A percentile compares a stretch with the other conserved stretches of the same genome.
Conservation (phyloP, 139 green algal genomes). For the Marvania coccoides region DNA sequence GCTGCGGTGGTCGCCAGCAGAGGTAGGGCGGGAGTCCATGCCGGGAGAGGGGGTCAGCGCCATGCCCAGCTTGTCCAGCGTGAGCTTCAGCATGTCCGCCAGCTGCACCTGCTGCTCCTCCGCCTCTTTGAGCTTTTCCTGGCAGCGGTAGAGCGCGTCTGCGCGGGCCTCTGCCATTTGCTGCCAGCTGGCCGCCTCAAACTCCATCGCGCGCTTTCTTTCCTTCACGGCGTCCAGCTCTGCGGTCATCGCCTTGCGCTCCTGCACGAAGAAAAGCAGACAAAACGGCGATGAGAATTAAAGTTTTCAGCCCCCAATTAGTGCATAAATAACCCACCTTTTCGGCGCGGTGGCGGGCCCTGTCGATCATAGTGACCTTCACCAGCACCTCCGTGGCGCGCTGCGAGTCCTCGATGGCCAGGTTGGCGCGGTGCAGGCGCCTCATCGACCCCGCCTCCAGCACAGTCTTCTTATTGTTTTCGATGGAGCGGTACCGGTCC, state of each 20-base stretch:
- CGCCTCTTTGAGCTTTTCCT: slow-evolving; percentile 12
- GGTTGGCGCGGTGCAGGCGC: slow-evolving; percentile 13
- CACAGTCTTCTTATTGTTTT: background rate
- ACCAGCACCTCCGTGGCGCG: slow-evolving; percentile 14
- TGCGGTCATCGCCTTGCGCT: slow-evolving; percentile 1
- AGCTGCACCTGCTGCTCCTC: slow-evolving; percentile 18
- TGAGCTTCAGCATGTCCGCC: slow-evolving; percentile 8
- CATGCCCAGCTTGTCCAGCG: slow-evolving; percentile 23
- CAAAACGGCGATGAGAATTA: background rate
- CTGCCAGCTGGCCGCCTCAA: slow-evolving; percentile 15
- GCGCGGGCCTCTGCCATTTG: slow-evolving; percentile 21
- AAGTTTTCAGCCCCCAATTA: background rate
- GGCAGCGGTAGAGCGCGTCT: slow-evolving; percentile 17
- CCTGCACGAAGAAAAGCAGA: slow-evolving; percentile 6
- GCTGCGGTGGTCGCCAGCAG: background rate
- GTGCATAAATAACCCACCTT: background rate
- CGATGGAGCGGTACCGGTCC: slow-evolving; percentile 1
- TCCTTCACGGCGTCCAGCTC: slow-evolving; percentile 12
- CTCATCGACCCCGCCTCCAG: slow-evolving; percentile 4
- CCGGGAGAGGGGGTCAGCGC: background rate
- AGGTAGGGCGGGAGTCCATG: no score
- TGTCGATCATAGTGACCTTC: slow-evolving; percentile 16
- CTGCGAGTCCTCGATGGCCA: slow-evolving; percentile 8
- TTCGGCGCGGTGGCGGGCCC: background rate
- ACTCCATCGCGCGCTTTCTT: slow-evolving; percentile 14